These are phyloP conservation scores for Cytospora chrysosperma DNA, from an alignment of 2,329 filamentous ascomycete genomes.

Conservation along the genomic window DNA sequence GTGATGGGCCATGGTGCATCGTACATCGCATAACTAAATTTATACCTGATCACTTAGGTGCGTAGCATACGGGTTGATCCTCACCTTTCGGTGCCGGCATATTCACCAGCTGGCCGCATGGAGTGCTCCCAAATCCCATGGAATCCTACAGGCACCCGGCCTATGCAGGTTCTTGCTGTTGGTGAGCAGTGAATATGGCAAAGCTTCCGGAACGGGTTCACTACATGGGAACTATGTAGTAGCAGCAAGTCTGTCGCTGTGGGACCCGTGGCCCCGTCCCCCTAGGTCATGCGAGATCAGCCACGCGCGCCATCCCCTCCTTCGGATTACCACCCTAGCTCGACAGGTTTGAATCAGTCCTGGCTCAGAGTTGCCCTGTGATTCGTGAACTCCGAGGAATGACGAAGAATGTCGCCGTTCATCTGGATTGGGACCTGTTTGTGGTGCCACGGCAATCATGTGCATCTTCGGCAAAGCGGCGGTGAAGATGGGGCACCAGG, in stretches of 20 bases:
- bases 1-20: not conserved
- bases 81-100: not conserved
- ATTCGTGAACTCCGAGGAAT: constrained; percentile 14
- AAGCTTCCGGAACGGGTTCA: not conserved
- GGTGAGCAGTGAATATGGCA: not conserved
- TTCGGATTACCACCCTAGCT: constrained; percentile 16
- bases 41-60: not conserved
- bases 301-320: constrained; percentile 14
- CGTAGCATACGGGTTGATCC: not conserved
- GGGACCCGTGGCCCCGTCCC: constrained; percentile 4
- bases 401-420: constrained; percentile 4
- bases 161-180: constrained; percentile 7
- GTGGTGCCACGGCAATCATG: constrained; percentile 21
- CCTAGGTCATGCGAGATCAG: constrained; percentile 22
- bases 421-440: constrained; percentile 18
- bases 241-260: constrained; percentile 11
- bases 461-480: constrained; percentile 22
- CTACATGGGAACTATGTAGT: constrained; percentile 3
- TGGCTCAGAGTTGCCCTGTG: constrained; percentile 1
- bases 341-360: constrained; percentile 11
- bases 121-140: not conserved
- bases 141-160: constrained; percentile 4
- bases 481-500: constrained; percentile 17
- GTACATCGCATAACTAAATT: too few species aligned
- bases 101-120: constrained; percentile 1